phyloP scores from a whole-genome alignment of 768 basidiomycete genomes.

The Pleurotus giganteus region DNA sequence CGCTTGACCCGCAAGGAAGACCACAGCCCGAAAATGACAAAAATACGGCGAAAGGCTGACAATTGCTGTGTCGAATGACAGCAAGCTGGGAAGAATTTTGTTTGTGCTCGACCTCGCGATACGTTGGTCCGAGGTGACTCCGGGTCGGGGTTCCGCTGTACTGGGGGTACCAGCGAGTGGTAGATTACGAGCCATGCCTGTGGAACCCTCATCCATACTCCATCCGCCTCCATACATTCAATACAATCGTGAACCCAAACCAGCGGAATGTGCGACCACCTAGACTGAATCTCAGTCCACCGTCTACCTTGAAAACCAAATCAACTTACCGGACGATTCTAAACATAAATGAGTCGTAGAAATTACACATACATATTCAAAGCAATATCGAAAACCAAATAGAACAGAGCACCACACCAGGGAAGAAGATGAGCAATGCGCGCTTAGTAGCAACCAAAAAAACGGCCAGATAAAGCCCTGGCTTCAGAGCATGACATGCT shows the following conservation, averaged over 20 bases:
- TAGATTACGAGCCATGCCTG: background rate
- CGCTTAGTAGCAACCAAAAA: too few relatives aligned
- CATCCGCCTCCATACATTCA: too few relatives aligned
- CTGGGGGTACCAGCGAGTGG: background rate
- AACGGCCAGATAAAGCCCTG: background rate
- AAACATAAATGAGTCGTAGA: background rate
- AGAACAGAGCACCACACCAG: too few relatives aligned
- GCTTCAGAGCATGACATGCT: constrained; percentile 49
- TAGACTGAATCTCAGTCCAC: too few relatives aligned
- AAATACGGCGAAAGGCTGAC: background rate
- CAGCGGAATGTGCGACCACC: too few relatives aligned
- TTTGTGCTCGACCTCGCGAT: background rate
- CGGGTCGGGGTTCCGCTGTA: background rate
- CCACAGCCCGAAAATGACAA: background rate
- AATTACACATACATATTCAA: background rate
- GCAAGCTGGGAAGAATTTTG: background rate
- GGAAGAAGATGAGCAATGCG: background rate
- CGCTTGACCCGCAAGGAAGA: background rate
- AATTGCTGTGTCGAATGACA: background rate
- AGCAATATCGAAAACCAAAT: too few relatives aligned
- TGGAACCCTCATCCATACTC: background rate
- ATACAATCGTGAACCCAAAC: too few relatives aligned
- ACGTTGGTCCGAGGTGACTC: background rate
- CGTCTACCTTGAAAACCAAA: too few relatives aligned
- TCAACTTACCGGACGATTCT: background rate